Percentiles rank a stretch among this genome's conserved stretches.
Evolutionary conservation across 2,329 filamentous ascomycete species (phyloP).

Genomic region (Aspergillus viridinutans): DNA sequence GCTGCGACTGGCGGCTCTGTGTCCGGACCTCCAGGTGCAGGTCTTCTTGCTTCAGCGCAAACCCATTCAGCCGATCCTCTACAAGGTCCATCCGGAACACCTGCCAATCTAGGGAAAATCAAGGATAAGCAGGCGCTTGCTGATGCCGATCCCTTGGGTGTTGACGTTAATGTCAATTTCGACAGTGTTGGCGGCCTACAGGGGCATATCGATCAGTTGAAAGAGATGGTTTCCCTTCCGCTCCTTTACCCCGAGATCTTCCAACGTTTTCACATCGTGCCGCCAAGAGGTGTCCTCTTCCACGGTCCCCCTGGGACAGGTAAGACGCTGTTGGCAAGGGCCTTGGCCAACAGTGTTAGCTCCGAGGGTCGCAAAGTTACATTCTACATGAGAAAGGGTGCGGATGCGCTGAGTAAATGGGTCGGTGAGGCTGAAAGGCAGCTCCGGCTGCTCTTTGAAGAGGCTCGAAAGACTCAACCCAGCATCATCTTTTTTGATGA

Average conservation of each 20-base stretch:
- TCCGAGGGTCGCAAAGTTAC: conserved; percentile 90
- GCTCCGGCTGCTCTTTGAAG: conserved; percentile 86
- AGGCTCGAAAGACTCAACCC: conserved; percentile 90
- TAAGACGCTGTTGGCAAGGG: conserved; percentile 93
- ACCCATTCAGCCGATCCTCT: conserved; percentile 55
- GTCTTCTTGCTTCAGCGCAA: conserved; percentile 52
- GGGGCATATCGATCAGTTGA: conserved; percentile 91
- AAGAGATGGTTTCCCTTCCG: conserved; percentile 96
- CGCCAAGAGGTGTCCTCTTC: conserved; percentile 90
- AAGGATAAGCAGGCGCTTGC: conserved; percentile 89
- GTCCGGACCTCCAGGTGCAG: conserved; percentile 48
- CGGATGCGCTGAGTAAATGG: conserved; percentile 97
- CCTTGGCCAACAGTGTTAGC: conserved; percentile 85
- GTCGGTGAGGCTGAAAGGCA: conserved; percentile 97
- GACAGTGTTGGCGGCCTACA: conserved; percentile 89
- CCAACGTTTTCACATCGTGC: conserved; percentile 83
- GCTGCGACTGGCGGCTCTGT: conserved; percentile 64
- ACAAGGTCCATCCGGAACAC: conserved; percentile 55
- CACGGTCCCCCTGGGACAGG: conserved; percentile 96
- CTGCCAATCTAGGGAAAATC: conserved; percentile 85
- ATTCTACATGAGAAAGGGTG: conserved; percentile 99
- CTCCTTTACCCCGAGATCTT: conserved; percentile 95
- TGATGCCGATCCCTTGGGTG: conserved; percentile 89
- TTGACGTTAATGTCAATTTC: conserved; percentile 89
- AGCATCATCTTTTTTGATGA: conserved; percentile 99